A percentile compares a stretch with the other conserved stretches of the same genome.
These are phyloP conservation scores for Stentor coeruleus DNA, from an alignment of 73 alveolate genomes.

Conservation along the genomic window DNA sequence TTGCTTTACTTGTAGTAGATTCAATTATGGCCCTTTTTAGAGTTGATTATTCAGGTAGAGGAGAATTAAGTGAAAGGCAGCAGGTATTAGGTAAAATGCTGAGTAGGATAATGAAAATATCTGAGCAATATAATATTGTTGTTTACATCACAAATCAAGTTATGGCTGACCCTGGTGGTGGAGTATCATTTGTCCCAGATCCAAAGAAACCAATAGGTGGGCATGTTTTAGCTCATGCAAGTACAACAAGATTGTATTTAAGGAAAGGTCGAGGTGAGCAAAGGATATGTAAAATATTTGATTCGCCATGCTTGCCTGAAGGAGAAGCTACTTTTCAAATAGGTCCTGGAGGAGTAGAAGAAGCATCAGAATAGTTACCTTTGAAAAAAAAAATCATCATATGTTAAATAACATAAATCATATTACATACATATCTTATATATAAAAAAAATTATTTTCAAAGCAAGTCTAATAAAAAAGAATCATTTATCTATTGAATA, in stretches of 20 bases:
- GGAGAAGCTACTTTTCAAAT: slow-evolving; percentile 86
- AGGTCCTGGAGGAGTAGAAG: slow-evolving; percentile 86
- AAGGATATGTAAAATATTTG: slow-evolving; percentile 93
- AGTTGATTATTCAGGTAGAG: slow-evolving; percentile 92
- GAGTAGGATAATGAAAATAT: slow-evolving; percentile 75
- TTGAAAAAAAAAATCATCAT: too few relatives aligned
- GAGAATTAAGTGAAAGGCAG: slow-evolving; percentile 93
- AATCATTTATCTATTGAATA: too few relatives aligned
- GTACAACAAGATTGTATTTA: slow-evolving; percentile 83
- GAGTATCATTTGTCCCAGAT: slow-evolving; percentile 68
- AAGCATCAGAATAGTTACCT: slow-evolving; percentile 25
- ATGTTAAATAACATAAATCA: too few relatives aligned
- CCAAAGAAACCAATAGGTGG: slow-evolving; percentile 98
- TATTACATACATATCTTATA: too few relatives aligned
- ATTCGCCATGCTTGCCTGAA: slow-evolving; percentile 98
- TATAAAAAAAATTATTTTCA: too few relatives aligned
- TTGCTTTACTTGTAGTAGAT: slow-evolving; percentile 82
- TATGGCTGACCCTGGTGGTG: slow-evolving; percentile 95
- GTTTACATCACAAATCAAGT: slow-evolving; percentile 90
- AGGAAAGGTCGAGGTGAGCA: slow-evolving; percentile 95
- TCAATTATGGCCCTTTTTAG: slow-evolving; percentile 95
- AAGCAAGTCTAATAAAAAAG: too few relatives aligned
- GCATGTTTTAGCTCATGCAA: slow-evolving; percentile 94
- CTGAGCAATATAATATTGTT: slow-evolving; percentile 84
- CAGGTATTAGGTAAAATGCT: slow-evolving; percentile 80